Percentiles rank a stretch among this genome's conserved stretches.
Evolutionary conservation across 495 filamentous ascomycete species (phyloP).

Genomic region (Ascobolus immersus): DNA sequence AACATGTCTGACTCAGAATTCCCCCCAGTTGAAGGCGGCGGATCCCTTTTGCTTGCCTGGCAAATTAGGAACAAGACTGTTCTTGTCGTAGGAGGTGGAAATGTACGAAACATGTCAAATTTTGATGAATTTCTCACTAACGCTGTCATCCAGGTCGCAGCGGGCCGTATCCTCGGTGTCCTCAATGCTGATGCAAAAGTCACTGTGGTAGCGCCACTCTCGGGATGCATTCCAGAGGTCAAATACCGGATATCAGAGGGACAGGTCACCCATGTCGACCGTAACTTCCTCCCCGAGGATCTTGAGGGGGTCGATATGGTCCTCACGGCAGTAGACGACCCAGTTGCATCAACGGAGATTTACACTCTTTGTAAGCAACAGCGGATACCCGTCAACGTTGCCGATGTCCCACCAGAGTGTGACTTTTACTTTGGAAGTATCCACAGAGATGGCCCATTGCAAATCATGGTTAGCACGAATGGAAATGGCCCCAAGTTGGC

Average conservation of each 20-base stretch:
- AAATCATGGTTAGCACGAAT: conserved; percentile 96
- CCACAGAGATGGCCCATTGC: conserved; percentile 78
- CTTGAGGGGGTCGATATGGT: conserved; percentile 45
- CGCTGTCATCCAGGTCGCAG: conserved; percentile 45
- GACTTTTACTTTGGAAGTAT: conserved; percentile 97
- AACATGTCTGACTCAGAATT: too few relatives aligned
- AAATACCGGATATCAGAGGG: conserved; percentile 41
- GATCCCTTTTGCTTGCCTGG: conserved; percentile 84
- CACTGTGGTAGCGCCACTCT: conserved; percentile 53
- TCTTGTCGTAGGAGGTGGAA: conserved; percentile 75
- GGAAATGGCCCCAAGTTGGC: conserved; percentile 86
- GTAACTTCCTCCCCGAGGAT: conserved; percentile 31
- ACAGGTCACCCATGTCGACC: conserved; percentile 53
- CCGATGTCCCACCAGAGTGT: conserved; percentile 87
- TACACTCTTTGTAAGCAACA: conserved; percentile 76
- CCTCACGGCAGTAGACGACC: conserved; percentile 76
- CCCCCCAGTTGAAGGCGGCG: conserved; percentile 63
- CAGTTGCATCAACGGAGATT: conserved; percentile 56
- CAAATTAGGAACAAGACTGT: conserved; percentile 64
- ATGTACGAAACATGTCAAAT: conserved; percentile 27
- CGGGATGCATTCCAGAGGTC: conserved; percentile 69
- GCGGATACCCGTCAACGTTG: conserved; percentile 76
- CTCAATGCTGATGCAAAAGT: conserved; percentile 87
- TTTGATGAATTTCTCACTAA: conserved; percentile 4
- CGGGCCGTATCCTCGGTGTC: conserved; percentile 70